These are phyloP conservation scores for Fraxinus ornus DNA, from an alignment of 305 asterid species.

Conservation along the genomic window DNA sequence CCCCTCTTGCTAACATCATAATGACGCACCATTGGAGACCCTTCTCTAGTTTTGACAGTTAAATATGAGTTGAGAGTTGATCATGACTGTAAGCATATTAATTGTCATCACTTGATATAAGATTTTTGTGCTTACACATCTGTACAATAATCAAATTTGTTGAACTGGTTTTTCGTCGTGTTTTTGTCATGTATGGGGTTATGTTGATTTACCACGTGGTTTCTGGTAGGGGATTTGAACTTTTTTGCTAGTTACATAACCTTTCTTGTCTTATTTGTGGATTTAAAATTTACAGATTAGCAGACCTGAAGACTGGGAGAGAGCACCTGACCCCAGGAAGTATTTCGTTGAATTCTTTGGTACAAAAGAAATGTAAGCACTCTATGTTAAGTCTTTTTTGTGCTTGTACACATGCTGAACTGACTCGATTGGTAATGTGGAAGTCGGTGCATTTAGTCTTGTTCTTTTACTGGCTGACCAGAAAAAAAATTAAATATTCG, in stretches of 20 bases:
- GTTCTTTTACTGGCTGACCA: not conserved
- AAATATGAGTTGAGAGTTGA: conserved; percentile 4
- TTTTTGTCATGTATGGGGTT: conserved; percentile 17
- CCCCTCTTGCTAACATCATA: not conserved
- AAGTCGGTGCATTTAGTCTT: not conserved
- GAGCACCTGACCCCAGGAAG: conserved; percentile 67
- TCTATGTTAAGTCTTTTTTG: conserved; percentile 6
- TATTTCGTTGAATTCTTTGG: conserved; percentile 82
- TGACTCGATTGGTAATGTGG: not conserved
- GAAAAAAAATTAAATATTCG: not conserved
- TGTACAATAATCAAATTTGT: not conserved
- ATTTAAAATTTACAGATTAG: conserved; percentile 54
- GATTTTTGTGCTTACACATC: not conserved
- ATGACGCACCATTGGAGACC: not conserved
- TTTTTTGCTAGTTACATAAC: conserved; percentile 22
- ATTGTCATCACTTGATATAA: not conserved
- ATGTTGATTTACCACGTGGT: not conserved
- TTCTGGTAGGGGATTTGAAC: conserved; percentile 1
- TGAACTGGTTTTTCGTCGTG: conserved; percentile 10
- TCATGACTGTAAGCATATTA: conserved; percentile 9
- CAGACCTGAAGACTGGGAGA: conserved; percentile 73
- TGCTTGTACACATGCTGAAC: conserved; percentile 23
- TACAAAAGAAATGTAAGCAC: conserved; percentile 79
- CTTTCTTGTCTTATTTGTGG: conserved; percentile 12
- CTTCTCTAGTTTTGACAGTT: not conserved